Conservation (phyloP, 495 filamentous ascomycete genomes). For the Aspergillus steynii region DNA sequence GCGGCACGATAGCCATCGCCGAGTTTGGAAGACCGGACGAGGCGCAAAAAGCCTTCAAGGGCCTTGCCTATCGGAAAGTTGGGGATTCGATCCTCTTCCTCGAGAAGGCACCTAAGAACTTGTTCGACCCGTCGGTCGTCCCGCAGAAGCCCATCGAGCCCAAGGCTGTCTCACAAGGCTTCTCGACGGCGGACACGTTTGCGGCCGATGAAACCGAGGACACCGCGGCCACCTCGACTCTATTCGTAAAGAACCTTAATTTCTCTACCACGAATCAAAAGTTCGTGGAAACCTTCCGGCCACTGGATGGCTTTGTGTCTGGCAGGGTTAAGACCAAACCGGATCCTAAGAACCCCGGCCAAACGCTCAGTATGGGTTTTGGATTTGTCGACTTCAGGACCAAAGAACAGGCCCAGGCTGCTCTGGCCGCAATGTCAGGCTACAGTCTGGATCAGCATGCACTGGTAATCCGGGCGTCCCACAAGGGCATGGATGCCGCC, state of each 20-base stretch:
- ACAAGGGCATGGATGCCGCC: slow-evolving; percentile 81
- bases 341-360: slow-evolving; percentile 79
- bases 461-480: slow-evolving; percentile 77
- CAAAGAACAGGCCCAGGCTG: slow-evolving; percentile 74
- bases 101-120: slow-evolving; percentile 84
- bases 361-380: slow-evolving; percentile 92
- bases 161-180: slow-evolving; percentile 46
- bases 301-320: slow-evolving; percentile 81
- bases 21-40: slow-evolving; percentile 78
- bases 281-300: slow-evolving; percentile 71
- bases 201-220: slow-evolving; percentile 54
- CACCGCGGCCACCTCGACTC: slow-evolving; percentile 64
- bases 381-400: slow-evolving; percentile 88
- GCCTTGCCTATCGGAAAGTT: slow-evolving; percentile 82
- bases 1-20: slow-evolving; percentile 88
- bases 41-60: slow-evolving; percentile 76
- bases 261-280: slow-evolving; percentile 80
- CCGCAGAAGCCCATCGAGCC: slow-evolving; percentile 31
- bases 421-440: slow-evolving; percentile 81
- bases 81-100: slow-evolving; percentile 91
- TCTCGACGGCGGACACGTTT: slow-evolving; percentile 59
- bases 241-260: slow-evolving; percentile 91
- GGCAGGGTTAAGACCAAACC: slow-evolving; percentile 84
- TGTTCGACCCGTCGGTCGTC: slow-evolving; percentile 57
- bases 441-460: slow-evolving; percentile 82